A percentile compares a stretch with the other conserved stretches of the same genome.
These are phyloP conservation scores for Auricularia cornea DNA, from an alignment of 768 basidiomycete species.

Conservation along the genomic window DNA sequence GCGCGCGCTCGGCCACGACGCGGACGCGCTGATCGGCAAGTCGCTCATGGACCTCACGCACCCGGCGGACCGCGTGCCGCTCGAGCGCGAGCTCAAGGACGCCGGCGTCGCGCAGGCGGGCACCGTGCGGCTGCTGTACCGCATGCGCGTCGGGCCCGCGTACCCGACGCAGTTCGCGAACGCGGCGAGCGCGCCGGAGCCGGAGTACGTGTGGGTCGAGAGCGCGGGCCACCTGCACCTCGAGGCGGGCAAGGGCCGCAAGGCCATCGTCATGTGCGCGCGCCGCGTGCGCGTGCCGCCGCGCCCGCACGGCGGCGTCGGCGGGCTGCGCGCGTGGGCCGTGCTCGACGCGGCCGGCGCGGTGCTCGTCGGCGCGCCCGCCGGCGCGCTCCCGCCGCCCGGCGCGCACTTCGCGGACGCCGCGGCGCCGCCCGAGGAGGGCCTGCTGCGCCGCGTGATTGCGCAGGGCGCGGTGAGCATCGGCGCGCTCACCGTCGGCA, in stretches of 20 bases:
- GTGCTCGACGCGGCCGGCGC: neutral
- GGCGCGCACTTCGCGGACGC: neutral
- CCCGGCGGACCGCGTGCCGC: constrained; percentile 80
- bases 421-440: neutral
- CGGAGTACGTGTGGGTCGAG: constrained; percentile 78
- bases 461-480: neutral
- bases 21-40: constrained; percentile 73
- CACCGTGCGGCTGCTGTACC: neutral
- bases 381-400: neutral
- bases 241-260: constrained; percentile 89
- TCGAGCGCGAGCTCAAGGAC: constrained; percentile 89
- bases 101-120: neutral
- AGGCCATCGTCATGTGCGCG: constrained; percentile 87
- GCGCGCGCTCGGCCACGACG: constrained; percentile 76
- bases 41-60: constrained; percentile 78
- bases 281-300: constrained; percentile 59
- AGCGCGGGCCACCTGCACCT: constrained; percentile 81
- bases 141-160: neutral
- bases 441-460: neutral
- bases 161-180: neutral
- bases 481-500: neutral
- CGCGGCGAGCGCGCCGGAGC: neutral
- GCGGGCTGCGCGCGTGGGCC: constrained; percentile 40
- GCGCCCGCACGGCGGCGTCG: constrained; percentile 53
- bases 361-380: neutral